Percentiles rank a stretch among this genome's conserved stretches.
Conservation (phyloP, 805 yeast genomes). For the Wickerhamiella siamensis region DNA sequence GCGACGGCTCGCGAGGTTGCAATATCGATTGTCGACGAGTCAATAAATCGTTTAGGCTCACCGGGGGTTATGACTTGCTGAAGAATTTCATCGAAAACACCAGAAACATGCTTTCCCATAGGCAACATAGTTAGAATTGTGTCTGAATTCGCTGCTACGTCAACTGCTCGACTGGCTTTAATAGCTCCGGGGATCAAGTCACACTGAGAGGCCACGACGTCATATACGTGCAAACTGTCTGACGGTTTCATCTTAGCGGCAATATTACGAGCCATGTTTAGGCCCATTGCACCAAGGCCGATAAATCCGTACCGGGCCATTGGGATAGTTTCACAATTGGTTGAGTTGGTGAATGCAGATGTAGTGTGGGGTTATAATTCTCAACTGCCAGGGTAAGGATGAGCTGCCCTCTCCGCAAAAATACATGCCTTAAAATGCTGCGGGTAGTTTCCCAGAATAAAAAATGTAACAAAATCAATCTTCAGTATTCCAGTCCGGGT, state of each 20-base stretch:
- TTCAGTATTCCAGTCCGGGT: no score
- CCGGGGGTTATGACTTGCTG: conserved; percentile 16
- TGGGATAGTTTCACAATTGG: no score
- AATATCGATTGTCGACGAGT: conserved; percentile 40
- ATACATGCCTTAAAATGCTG: no score
- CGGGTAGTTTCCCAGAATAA: no score
- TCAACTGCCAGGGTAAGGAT: no score
- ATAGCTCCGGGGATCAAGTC: conserved; percentile 19
- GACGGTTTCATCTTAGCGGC: conserved; percentile 27
- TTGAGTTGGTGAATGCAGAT: no score
- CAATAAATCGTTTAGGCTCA: conserved; percentile 27
- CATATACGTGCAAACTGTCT: conserved; percentile 34
- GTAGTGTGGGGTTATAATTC: no score
- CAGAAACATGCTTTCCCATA: conserved; percentile 36
- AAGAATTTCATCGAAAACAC: conserved; percentile 29
- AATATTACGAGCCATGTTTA: conserved; percentile 39
- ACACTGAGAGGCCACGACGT: conserved; percentile 24
- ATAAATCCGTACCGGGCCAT: conserved; percentile 32
- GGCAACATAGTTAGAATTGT: conserved; percentile 40
- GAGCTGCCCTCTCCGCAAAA: no score
- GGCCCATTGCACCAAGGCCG: conserved; percentile 45
- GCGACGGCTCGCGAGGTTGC: conserved; percentile 33
- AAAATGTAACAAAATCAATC: no score
- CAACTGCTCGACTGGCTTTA: conserved; percentile 12
- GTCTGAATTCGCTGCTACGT: conserved; percentile 18